Base-by-base conservation (phyloP, 495 filamentous ascomycete species). In the Penicillium mononematosum region DNA sequence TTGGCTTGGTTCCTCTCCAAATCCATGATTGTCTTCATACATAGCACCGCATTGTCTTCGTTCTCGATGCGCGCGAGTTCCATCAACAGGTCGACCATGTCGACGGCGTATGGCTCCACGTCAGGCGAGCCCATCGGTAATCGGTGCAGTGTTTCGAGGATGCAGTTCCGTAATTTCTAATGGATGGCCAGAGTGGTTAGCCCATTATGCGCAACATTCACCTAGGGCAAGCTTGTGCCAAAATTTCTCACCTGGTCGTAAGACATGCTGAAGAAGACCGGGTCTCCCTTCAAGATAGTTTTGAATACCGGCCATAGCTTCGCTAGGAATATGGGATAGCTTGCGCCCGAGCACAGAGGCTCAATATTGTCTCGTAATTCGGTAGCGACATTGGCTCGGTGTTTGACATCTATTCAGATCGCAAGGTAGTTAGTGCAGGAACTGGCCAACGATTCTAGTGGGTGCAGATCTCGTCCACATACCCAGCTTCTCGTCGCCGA, bases 11-110 rank as follows among this genome's bases (percentile, higher is more conserved):
- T 89, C 22, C 95, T 85, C 79, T 93, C 89, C 67, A 97, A 83
- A 65, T 99, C 94, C 81, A 96, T 96, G 50, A 96, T 89, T 1
- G 91, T 96, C 78, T 98, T 98, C 80, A 99, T 92, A 67, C 92
- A 97, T 53, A 99, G 78, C 14, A 96, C 90, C 3, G 92, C 95
- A 78, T 99, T 99, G 44, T 99, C 95, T 69, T 99, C 95, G 63
- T 99, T 99, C 68, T 99, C 95, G 43, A 83, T 85, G 55, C 86
- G 85, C 50, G 96, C 91, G 25, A 99, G 77, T 32, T 81, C 78
- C 89, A 98, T 94, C 56, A 97, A 74, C 56, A 93, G 78, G 64
- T 96, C 91, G 38, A 96, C 91, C 58, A 96, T 84, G 57, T 91
- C 87, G 39, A 83, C 80, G 17, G 92, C 93, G 67, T 92, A 94